Evolutionary conservation across 305 asterid species (phyloP).

Genomic region (Andrographis paniculata): DNA sequence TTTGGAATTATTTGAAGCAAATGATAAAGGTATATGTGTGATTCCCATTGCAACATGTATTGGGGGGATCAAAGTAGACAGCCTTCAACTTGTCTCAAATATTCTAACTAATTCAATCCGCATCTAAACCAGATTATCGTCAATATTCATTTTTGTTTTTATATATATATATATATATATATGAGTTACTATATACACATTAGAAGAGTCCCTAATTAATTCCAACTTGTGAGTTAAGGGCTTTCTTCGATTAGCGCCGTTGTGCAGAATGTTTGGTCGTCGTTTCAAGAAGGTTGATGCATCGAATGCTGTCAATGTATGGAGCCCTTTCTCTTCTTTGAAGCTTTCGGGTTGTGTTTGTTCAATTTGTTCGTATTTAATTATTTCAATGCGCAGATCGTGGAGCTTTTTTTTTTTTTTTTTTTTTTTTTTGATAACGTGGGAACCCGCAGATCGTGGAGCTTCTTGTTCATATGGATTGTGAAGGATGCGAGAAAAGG

Average conservation of each 20-base stretch:
- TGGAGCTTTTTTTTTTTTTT: not conserved
- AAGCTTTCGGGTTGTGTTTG: not conserved
- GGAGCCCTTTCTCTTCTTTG: constrained; percentile 1
- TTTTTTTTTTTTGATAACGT: not conserved
- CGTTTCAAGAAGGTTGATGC: constrained; percentile 29
- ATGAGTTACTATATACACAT: not conserved
- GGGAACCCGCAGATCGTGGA: constrained; percentile 46
- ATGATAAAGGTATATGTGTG: too few species aligned
- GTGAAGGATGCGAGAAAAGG: constrained; percentile 51
- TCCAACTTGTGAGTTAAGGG: too few species aligned
- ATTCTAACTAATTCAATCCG: too few species aligned
- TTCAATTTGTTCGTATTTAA: not conserved
- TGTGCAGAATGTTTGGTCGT: constrained; percentile 24
- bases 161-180: not conserved
- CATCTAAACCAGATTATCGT: not conserved
- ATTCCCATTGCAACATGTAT: too few species aligned
- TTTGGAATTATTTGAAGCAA: too few species aligned
- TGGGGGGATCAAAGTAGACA: too few species aligned
- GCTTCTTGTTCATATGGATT: constrained; percentile 51
- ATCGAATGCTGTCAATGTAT: constrained; percentile 34
- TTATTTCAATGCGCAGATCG: not conserved
- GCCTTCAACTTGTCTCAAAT: too few species aligned
- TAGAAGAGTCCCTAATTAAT: not conserved
- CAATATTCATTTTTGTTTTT: not conserved
- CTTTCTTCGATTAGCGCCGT: not conserved